phyloP scores from a whole-genome alignment of 345 rosid genomes.

The Eucalyptus erythrocorys region DNA sequence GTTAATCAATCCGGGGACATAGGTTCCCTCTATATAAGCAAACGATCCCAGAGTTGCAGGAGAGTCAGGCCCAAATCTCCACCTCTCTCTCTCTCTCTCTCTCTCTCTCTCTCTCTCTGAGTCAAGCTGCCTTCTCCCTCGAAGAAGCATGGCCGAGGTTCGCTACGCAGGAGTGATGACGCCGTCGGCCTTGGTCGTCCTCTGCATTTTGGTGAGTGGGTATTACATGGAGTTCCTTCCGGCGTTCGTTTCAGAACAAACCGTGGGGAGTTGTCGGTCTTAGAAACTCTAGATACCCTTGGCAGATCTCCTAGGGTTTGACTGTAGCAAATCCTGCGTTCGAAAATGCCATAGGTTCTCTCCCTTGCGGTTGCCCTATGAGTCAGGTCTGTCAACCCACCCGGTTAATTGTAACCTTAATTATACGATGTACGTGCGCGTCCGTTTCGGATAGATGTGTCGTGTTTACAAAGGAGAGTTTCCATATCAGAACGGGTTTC shows the following conservation, averaged over 20 bases:
- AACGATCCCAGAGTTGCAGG: neutral
- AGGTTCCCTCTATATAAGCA: neutral
- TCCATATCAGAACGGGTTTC: neutral
- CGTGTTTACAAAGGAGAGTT: neutral
- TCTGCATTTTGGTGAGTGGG: neutral
- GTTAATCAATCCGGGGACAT: neutral
- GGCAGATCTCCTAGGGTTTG: neutral
- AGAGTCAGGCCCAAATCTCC: neutral
- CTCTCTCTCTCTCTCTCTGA: neutral
- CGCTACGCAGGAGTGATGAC: conserved; percentile 44
- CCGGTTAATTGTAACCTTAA: neutral
- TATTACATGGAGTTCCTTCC: neutral
- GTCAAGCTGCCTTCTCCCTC: neutral
- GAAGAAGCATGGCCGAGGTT: conserved; percentile 4
- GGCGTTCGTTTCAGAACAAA: neutral
- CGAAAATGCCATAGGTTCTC: neutral
- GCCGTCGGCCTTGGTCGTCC: conserved; percentile 12
- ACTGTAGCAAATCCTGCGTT: neutral
- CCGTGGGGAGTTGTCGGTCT: neutral
- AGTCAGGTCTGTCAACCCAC: neutral
- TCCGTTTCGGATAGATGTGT: neutral
- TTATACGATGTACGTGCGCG: neutral
- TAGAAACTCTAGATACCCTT: neutral
- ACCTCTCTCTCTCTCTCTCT: neutral
- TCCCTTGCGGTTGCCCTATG: neutral